These are phyloP conservation scores for Mortierella polycephala DNA, from an alignment of 371 early-diverging fungal genomes.

Conservation along the genomic window DNA sequence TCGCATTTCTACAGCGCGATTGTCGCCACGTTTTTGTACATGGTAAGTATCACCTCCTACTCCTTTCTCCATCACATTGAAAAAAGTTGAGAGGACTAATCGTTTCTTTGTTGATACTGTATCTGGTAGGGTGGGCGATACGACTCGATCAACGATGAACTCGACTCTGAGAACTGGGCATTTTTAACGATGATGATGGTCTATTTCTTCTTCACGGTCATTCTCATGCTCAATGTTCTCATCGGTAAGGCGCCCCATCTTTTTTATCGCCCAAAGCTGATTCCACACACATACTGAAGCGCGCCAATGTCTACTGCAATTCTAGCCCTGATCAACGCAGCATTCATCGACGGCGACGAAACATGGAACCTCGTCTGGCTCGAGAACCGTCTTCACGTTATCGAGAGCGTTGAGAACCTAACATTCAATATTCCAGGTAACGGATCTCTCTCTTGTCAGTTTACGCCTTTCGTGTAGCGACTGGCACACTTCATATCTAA, in stretches of 20 bases:
- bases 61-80: background rate
- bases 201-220: slow-evolving; percentile 40
- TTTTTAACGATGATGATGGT: slow-evolving; percentile 41
- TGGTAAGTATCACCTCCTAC: slow-evolving; percentile 13
- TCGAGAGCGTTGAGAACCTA: slow-evolving; percentile 20
- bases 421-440: slow-evolving; percentile 8
- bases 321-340: slow-evolving; percentile 27
- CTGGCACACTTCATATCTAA: too few relatives aligned
- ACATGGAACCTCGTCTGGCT: slow-evolving; percentile 13
- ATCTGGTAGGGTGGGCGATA: slow-evolving; percentile 32
- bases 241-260: slow-evolving; percentile 15
- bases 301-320: background rate
- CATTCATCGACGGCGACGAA: slow-evolving; percentile 16
- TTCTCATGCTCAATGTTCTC: slow-evolving; percentile 45
- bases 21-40: slow-evolving; percentile 34
- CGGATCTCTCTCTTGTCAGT: too few relatives aligned
- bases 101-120: background rate
- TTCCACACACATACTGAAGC: background rate
- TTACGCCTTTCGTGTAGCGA: too few relatives aligned
- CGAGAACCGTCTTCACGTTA: slow-evolving; percentile 8
- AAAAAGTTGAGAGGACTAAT: too few relatives aligned
- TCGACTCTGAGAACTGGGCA: background rate
- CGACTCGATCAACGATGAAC: slow-evolving; percentile 20
- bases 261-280: background rate
- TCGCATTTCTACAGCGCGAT: slow-evolving; percentile 17